Evolutionary conservation across 2,329 filamentous ascomycete genomes (phyloP).

Genomic region (Dactylella cylindrospora): DNA sequence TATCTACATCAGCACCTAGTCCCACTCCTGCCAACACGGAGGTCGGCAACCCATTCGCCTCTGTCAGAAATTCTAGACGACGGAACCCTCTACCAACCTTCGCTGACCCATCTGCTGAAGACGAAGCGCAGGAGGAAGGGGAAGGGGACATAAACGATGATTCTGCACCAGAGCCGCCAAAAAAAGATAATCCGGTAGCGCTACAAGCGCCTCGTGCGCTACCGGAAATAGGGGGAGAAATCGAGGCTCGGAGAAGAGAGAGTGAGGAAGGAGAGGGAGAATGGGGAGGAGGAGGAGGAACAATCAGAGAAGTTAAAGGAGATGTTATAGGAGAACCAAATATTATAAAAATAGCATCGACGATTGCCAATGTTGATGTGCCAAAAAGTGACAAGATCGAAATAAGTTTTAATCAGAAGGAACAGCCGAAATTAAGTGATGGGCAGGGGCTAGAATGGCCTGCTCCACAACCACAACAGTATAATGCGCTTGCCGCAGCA

Average conservation of each 20-base stretch:
- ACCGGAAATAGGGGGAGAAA: constrained; percentile 41
- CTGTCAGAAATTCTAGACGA: constrained; percentile 17
- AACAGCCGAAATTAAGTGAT: constrained; percentile 42
- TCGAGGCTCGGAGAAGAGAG: constrained; percentile 32
- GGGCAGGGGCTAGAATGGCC: constrained; percentile 18
- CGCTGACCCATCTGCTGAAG: constrained; percentile 15
- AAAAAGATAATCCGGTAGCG: constrained; percentile 46
- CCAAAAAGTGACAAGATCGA: constrained; percentile 38
- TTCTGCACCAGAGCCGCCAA: constrained; percentile 34
- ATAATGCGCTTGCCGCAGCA: constrained; percentile 13
- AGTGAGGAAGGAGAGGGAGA: constrained; percentile 1
- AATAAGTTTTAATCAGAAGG: constrained; percentile 38
- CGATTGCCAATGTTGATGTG: constrained; percentile 41
- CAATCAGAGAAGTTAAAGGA: constrained; percentile 1
- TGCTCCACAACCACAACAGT: constrained; percentile 5
- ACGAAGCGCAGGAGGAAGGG: constrained; percentile 17
- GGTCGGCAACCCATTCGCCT: constrained; percentile 24
- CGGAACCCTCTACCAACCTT: constrained; percentile 41
- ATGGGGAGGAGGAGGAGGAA: constrained; percentile 13
- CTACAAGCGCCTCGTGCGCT: constrained; percentile 45
- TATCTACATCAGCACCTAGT: constrained; percentile 14
- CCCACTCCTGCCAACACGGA: constrained; percentile 33
- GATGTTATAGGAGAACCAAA: constrained; percentile 27
- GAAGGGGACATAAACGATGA: constrained; percentile 33
- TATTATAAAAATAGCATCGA: constrained; percentile 31